Evolutionary conservation across 2,329 filamentous ascomycete species (phyloP).

Genomic region (Knufia fluminis): DNA sequence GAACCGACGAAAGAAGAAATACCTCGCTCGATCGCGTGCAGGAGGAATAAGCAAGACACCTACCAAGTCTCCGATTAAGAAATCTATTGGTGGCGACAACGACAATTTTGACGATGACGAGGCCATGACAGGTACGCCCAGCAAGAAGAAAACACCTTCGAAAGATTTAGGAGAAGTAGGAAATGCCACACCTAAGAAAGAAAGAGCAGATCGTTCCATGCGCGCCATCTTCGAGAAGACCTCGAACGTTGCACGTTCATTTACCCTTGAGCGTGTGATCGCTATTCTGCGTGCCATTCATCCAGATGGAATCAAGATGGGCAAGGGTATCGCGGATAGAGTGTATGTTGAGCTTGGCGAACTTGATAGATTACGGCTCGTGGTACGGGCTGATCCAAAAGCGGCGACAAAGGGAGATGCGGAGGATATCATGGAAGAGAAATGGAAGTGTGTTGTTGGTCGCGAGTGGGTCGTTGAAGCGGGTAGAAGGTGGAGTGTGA

Average conservation of each 20-base stretch:
- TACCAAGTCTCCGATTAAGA: constrained; percentile 33
- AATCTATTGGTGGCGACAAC: constrained; percentile 9
- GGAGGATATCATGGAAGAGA: constrained; percentile 28
- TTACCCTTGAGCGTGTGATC: constrained; percentile 37
- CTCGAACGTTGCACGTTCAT: constrained; percentile 32
- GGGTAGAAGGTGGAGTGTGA: constrained; percentile 32
- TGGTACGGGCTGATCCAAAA: constrained; percentile 33
- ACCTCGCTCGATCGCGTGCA: constrained; percentile 16
- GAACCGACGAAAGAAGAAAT: constrained; percentile 36
- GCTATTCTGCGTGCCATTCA: constrained; percentile 42
- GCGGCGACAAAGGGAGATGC: constrained; percentile 32
- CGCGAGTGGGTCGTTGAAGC: constrained; percentile 39
- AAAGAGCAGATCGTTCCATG: constrained; percentile 4
- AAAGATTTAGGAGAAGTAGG: neutral
- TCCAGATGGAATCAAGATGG: constrained; percentile 30
- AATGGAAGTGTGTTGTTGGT: constrained; percentile 41
- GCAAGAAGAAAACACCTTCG: constrained; percentile 1
- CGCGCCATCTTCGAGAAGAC: constrained; percentile 9
- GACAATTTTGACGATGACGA: neutral
- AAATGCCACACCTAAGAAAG: constrained; percentile 2
- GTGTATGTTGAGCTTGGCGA: constrained; percentile 40
- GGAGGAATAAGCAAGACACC: constrained; percentile 23
- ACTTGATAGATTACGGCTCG: constrained; percentile 36
- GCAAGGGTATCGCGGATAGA: constrained; percentile 31
- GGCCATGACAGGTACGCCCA: neutral